Evolutionary conservation across 1,284 basidiomycete genomes (phyloP), one percentile per base, ranked within the genome.

Genomic region (Heimioporus retisporus): DNA sequence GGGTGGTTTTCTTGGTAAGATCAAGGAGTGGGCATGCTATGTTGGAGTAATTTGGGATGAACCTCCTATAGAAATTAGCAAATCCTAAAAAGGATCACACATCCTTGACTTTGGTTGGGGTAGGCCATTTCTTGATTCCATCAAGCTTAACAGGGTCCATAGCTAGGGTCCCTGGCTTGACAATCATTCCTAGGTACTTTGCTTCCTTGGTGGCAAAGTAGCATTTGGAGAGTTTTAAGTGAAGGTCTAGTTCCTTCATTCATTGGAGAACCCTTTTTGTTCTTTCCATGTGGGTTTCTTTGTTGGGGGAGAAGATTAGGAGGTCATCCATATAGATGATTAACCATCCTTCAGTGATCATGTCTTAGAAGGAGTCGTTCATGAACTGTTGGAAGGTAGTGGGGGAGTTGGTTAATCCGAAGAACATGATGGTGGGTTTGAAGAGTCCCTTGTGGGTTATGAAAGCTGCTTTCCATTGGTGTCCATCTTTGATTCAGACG

Each of bases 341-440:
- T 3, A 53, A 23, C 51, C 43, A 57, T 54, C 55, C 61, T 59
- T 61, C 35, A 0, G 46, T 14, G 10, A 75, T 70, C 3, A 73
- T n/a, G 8, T 73, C 70, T 1, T 3, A 11, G 10, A 53, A 53
- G 25, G 23, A 53, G n/a, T 53, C 51, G 10, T 53, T 53, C 16
- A 28, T 53, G 16, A 25, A 53, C 2, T 23, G 3, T 53, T 76
- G 73, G 51, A 53, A 53, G 13, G 51, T 53, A 11, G 16, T 25
- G n/a, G 51, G 80, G 0, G 75, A 72, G 57, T 82, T 82, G n/a
- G 67, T 73, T 0, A 81, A 57, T 0, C 81, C 72, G 56, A 84
- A 81, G 46, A 81, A 80, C 79, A 84, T 83, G 6, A 84, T 79
- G 0, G 71, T 51, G 5, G 28, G 28, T 28, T 28, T 5, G 5